Percentiles rank a stretch among this genome's conserved stretches.
phyloP scores from a whole-genome alignment of 441 rosid genomes.

The Mallotus repandus region DNA sequence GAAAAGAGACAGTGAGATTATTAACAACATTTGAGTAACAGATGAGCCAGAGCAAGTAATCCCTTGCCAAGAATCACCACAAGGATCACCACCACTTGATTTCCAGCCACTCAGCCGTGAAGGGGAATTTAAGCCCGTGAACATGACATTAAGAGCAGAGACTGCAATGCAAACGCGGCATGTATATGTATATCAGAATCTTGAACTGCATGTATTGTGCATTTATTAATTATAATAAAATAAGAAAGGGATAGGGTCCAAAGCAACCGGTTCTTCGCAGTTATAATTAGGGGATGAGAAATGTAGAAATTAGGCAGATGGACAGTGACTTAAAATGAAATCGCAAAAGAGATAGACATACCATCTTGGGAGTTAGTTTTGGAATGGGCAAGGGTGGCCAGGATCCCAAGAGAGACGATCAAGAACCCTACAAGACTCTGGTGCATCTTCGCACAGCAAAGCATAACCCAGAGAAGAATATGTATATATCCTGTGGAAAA shows the following conservation, averaged over 20 bases:
- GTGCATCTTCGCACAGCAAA: conserved; percentile 27
- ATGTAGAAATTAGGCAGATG: too few species aligned
- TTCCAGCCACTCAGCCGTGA: conserved; percentile 70
- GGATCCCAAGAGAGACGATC: conserved; percentile 40
- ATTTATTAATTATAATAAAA: not conserved
- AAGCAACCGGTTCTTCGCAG: too few species aligned
- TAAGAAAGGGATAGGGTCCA: too few species aligned
- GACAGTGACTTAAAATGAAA: not conserved
- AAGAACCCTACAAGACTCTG: conserved; percentile 23
- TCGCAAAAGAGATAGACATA: conserved; percentile 18
- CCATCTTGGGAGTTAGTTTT: conserved; percentile 74
- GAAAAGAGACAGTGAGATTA: not conserved
- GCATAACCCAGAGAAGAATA: too few species aligned
- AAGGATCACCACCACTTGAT: conserved; percentile 81
- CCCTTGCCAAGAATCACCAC: conserved; percentile 88
- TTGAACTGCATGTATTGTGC: not conserved
- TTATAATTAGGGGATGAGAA: too few species aligned
- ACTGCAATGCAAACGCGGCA: conserved; percentile 38
- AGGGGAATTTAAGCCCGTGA: conserved; percentile 78
- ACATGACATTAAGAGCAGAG: conserved; percentile 84
- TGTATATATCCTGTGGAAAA: too few species aligned
- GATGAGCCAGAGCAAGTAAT: conserved; percentile 76
- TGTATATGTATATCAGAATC: conserved; percentile 16
- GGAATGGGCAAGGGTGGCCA: conserved; percentile 43
- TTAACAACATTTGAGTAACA: conserved; percentile 67